Conservation (phyloP, 306 rosid genomes). For the Citrullus amarus region DNA sequence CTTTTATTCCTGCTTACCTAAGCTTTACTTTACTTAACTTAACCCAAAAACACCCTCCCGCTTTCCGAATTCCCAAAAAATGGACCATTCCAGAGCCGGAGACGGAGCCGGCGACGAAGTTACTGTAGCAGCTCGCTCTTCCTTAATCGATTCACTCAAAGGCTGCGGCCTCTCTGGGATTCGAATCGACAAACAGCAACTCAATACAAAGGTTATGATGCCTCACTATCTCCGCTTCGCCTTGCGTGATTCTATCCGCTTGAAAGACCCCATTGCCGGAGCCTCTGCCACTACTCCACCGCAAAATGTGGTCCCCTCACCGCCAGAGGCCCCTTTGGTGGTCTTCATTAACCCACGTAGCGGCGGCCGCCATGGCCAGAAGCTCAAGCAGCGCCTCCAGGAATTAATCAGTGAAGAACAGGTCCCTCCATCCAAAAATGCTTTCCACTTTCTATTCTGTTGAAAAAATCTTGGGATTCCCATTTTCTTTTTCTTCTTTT, state of each 20-base stretch:
- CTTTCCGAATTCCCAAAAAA: background rate
- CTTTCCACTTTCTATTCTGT: background rate
- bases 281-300: background rate
- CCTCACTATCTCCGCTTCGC: constrained; percentile 76
- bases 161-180: constrained; percentile 60
- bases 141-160: constrained; percentile 49
- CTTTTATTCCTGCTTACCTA: background rate
- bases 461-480: background rate
- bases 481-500: background rate
- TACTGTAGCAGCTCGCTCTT: constrained; percentile 33
- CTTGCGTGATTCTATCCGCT: constrained; percentile 73
- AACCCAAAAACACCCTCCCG: background rate
- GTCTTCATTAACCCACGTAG: constrained; percentile 70
- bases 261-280: constrained; percentile 48
- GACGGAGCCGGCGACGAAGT: constrained; percentile 13
- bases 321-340: constrained; percentile 62
- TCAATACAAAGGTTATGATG: constrained; percentile 56
- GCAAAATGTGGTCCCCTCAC: background rate
- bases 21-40: background rate
- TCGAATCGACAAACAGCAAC: constrained; percentile 58
- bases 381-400: constrained; percentile 66
- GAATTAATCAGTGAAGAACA: constrained; percentile 79
- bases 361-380: constrained; percentile 83
- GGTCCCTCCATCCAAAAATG: constrained; percentile 21
- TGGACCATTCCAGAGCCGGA: background rate